phyloP scores from a whole-genome alignment of 805 yeast species.

The Cephaloascus fragrans region DNA sequence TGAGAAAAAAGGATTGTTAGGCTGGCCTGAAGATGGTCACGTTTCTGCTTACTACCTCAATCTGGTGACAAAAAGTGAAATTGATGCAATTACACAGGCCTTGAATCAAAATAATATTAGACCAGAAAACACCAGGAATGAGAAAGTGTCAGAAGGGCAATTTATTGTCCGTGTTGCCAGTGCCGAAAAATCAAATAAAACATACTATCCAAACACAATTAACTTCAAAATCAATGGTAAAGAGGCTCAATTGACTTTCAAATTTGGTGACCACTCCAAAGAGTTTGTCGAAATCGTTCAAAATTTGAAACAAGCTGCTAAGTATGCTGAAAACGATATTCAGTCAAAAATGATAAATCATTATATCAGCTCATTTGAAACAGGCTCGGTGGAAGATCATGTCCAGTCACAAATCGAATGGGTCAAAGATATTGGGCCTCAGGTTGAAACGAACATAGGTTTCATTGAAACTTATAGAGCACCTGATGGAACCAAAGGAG shows the following conservation, averaged over 20 bases:
- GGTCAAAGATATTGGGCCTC: slow-evolving; percentile 83
- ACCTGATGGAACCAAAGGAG: slow-evolving; percentile 87
- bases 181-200: slow-evolving; percentile 35
- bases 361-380: slow-evolving; percentile 60
- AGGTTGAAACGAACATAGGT: slow-evolving; percentile 66
- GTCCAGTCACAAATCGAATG: slow-evolving; percentile 76
- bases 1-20: slow-evolving; percentile 45
- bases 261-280: slow-evolving; percentile 68
- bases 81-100: slow-evolving; percentile 56
- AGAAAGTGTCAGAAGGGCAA: slow-evolving; percentile 35
- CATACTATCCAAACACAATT: slow-evolving; percentile 40
- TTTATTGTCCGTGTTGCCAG: slow-evolving; percentile 67
- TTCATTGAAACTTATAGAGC: slow-evolving; percentile 91
- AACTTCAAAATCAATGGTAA: slow-evolving; percentile 27
- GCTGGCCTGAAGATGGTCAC: slow-evolving; percentile 73
- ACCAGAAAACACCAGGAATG: slow-evolving; percentile 76
- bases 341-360: slow-evolving; percentile 56
- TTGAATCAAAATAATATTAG: slow-evolving; percentile 52
- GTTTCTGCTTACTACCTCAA: slow-evolving; percentile 64
- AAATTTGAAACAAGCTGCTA: slow-evolving; percentile 45
- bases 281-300: slow-evolving; percentile 56
- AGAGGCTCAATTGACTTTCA: slow-evolving; percentile 33
- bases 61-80: slow-evolving; percentile 46
- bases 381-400: slow-evolving; percentile 82
- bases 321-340: slow-evolving; percentile 62